Base-by-base conservation (phyloP, 2,329 filamentous ascomycete species). In the Phaeoacremonium minimum region DNA sequence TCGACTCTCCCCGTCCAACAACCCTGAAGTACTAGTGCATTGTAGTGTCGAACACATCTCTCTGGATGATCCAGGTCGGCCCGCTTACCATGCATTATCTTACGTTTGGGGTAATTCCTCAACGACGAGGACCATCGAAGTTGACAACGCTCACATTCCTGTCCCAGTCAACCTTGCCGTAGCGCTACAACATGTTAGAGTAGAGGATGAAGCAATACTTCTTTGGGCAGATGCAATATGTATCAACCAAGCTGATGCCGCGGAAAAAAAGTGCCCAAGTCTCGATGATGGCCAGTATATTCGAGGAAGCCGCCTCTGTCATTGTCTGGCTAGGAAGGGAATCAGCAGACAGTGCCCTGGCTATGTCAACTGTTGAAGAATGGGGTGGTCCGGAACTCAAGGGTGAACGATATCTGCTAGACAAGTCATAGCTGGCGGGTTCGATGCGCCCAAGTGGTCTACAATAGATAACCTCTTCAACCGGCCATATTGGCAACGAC, bases 281-380 rank as follows among this genome's bases (percentile, higher is more conserved):
- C 8, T 15, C 29, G 13, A 16, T 37, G 17, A 38, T 38, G 39
- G 14, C 18, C 11, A 32, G 35, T 2, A 30, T 38, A 2, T 41
- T 38, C 22, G 19, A 18, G 5, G 20, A 28, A 5, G 29, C 35
- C 3, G 29, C 17, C 6, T 7, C 15, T 4, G 33, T 28, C 6
- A 16, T 41, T 20, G 37, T 41, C 28, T 38, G 35, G 18, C 20
- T 41, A 4, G 35, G 39, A n/a, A 22, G 29, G 4, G 15, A 9
- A 7, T 14, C 9, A 7, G 28, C 18, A 5, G 35, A 37, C 13
- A 37, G 35, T 17, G 35, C 26, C n/a, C 4, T 17, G 19, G 35
- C 11, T 4, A 37, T 37, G 29, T 9, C 9, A 26, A 26, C 22
- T 9, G 22, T 26, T n/a, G n/a, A n/a, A n/a, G 22, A 26, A n/a